Evolutionary conservation across 495 filamentous ascomycete genomes (phyloP).

Genomic region (Lentithecium fluviatile): DNA sequence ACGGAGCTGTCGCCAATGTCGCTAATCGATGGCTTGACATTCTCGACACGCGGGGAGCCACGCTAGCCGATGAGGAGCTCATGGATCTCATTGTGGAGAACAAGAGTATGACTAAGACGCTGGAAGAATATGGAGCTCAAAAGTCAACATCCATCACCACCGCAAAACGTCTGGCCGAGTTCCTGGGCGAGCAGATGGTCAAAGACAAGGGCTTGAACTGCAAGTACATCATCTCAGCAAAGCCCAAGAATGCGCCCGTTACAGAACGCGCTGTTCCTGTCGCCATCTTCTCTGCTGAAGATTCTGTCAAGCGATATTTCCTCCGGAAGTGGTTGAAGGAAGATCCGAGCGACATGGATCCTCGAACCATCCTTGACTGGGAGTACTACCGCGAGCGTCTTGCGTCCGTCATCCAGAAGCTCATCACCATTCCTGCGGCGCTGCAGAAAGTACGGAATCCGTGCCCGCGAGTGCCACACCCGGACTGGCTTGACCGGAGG

Average conservation of each 20-base stretch:
- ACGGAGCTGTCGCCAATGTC: conserved; percentile 88
- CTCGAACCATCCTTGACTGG: conserved; percentile 87
- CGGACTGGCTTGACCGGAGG: conserved; percentile 90
- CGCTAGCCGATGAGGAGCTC: conserved; percentile 90
- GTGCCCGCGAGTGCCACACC: conserved; percentile 87
- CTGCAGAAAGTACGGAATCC: conserved; percentile 93
- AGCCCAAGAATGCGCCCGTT: conserved; percentile 83
- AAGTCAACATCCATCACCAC: conserved; percentile 99
- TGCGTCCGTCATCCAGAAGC: conserved; percentile 94
- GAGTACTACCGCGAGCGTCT: conserved; percentile 93
- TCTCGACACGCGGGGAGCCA: conserved; percentile 77
- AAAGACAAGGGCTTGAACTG: conserved; percentile 99
- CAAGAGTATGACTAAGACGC: conserved; percentile 91
- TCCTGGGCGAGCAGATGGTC: conserved; percentile 96
- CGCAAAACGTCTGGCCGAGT: conserved; percentile 91
- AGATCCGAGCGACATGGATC: conserved; percentile 91
- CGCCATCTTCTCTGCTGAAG: conserved; percentile 93
- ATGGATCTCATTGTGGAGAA: conserved; percentile 99
- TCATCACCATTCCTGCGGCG: conserved; percentile 97
- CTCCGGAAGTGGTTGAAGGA: conserved; percentile 93
- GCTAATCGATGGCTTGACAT: conserved; percentile 97
- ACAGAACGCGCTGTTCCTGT: conserved; percentile 93
- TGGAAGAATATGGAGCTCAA: conserved; percentile 92
- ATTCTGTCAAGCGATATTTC: conserved; percentile 81
- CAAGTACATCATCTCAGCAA: conserved; percentile 96